Evolutionary conservation across 495 filamentous ascomycete species (phyloP).

Genomic region (Tuber umbilicatum): DNA sequence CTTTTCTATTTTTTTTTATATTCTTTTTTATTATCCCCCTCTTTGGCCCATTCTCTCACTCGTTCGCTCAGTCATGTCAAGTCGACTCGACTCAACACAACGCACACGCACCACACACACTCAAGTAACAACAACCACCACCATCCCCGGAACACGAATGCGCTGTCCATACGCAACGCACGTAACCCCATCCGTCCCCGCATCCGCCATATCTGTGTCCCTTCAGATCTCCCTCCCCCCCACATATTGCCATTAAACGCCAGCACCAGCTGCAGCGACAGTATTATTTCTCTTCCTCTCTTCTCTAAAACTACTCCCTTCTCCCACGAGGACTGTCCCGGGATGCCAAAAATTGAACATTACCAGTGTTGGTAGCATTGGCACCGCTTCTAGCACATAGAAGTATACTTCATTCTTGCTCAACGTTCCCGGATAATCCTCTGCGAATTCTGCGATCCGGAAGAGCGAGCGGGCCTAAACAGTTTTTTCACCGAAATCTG

Average conservation of each 20-base stretch:
- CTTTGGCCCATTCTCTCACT: not conserved
- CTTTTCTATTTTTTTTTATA: constrained; percentile 17
- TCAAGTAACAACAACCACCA: constrained; percentile 5
- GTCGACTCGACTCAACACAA: constrained; percentile 1
- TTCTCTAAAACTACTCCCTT: constrained; percentile 22
- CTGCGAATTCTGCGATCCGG: constrained; percentile 14
- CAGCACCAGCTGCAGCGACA: constrained; percentile 11
- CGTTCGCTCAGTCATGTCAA: not conserved
- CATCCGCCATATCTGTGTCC: constrained; percentile 30
- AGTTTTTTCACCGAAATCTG: constrained; percentile 7
- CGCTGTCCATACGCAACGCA: constrained; percentile 36
- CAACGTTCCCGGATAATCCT: constrained; percentile 31
- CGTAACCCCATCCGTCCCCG: constrained; percentile 35
- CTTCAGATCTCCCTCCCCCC: constrained; percentile 21
- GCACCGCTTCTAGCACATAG: constrained; percentile 16
- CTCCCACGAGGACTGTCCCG: constrained; percentile 9
- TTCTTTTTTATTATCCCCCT: constrained; percentile 3
- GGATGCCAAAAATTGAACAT: constrained; percentile 32
- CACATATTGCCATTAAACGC: constrained; percentile 15
- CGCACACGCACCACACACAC: not conserved
- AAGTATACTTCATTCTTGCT: constrained; percentile 25
- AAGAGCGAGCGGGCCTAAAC: constrained; percentile 27
- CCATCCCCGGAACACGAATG: constrained; percentile 16
- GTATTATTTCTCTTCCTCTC: constrained; percentile 20
- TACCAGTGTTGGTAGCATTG: constrained; percentile 31